Conservation (phyloP, 371 early-diverging fungal genomes). For the Rhizopus delemar region DNA sequence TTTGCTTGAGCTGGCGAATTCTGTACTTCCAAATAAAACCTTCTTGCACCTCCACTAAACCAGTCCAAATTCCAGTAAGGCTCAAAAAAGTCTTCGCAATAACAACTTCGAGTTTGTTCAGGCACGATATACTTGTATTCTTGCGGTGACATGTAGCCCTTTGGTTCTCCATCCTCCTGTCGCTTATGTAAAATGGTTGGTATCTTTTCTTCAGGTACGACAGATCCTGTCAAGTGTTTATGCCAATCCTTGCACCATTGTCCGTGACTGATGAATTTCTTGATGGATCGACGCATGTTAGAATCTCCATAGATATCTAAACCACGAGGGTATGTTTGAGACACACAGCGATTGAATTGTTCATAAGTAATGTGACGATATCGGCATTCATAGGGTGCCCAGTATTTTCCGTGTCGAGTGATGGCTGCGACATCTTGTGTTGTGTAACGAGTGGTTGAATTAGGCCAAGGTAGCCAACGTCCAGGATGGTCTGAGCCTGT, state of each 20-base stretch:
- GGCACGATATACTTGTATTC: constrained; percentile 8
- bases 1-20: constrained; percentile 11
- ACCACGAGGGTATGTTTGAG: constrained; percentile 29
- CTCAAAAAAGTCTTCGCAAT: constrained; percentile 54
- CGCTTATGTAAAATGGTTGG: not conserved
- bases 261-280: constrained; percentile 52
- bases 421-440: constrained; percentile 1
- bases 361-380: constrained; percentile 42
- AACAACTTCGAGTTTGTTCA: constrained; percentile 36
- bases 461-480: constrained; percentile 45
- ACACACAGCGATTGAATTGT: constrained; percentile 42
- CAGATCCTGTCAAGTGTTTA: not conserved
- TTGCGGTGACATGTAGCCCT: constrained; percentile 14
- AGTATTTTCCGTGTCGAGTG: constrained; percentile 30
- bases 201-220: constrained; percentile 10
- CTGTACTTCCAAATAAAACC: constrained; percentile 18
- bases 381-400: constrained; percentile 55
- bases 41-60: constrained; percentile 36
- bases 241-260: constrained; percentile 47
- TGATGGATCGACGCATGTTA: constrained; percentile 52
- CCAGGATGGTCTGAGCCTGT: constrained; percentile 39
- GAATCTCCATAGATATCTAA: constrained; percentile 58
- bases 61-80: constrained; percentile 33
- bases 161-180: not conserved
- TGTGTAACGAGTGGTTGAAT: not conserved